Evolutionary conservation across 352 stramenopile species (phyloP), one percentile per base, ranked within the genome.

Genomic region (Globisporangium cylindrosporum): DNA sequence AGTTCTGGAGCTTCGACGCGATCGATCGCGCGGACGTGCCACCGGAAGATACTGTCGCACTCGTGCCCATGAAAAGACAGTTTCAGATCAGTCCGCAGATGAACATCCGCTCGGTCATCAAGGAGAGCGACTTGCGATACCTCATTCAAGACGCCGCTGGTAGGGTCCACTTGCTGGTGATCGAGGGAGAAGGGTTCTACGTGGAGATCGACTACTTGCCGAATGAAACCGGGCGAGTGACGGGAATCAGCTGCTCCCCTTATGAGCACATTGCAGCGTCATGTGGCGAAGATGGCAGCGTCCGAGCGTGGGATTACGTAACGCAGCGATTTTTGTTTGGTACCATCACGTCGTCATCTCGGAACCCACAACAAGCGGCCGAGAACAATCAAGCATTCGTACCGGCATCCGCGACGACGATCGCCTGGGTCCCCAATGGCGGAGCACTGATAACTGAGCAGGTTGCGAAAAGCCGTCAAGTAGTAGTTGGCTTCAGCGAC

Each of bases 401-500:
- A 4, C 75, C 78, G 15, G 68, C 78, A 0, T 56, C 79, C 2
- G 90, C 87, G 5, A 85, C 88, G 4, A 64, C 72, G n/a, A 80
- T 97, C 55, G 60, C 70, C 10, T 98, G 91, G 90, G 84, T 93
- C 0, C 89, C 91, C 8, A 80, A 60, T 49, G 73, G 55, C 8
- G 73, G 62, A 20, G 82, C 82, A 1, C 27, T 90, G 34, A 62
- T 78, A 12, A 82, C 73, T 4, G 70, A 80, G 15, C 66, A 86
- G 5, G 71, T 94, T 58, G 66, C 73, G 14, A 36, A 61, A 4
- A 93, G 89, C 54, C 77, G 85, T 7, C 93, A 94, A 24, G 76
- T 98, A 56, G 76, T 82, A 24, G 93, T 98, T 24, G 94, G 94
- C 0, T 98, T 97, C 71, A 80, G 78, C 41, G 89, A 98, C 63